These are phyloP conservation scores for Globisporangium mamillatum DNA, from an alignment of 352 stramenopile genomes.

Conservation along the genomic window DNA sequence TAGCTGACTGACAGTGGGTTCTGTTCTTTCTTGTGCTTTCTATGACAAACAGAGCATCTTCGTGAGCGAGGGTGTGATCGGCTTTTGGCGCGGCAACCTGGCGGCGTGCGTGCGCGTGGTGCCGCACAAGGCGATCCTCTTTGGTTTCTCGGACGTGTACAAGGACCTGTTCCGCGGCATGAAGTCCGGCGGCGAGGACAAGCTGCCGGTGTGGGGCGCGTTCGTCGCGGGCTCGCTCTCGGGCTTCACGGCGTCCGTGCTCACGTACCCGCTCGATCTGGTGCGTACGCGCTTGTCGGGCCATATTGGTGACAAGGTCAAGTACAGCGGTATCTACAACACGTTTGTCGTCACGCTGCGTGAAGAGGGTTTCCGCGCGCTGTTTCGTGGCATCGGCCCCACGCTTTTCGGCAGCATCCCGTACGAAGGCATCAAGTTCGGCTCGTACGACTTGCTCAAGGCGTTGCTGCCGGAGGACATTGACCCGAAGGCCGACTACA, in stretches of 20 bases:
- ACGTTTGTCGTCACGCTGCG: constrained; percentile 67
- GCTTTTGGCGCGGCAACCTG: constrained; percentile 77
- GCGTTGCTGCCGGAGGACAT: constrained; percentile 48
- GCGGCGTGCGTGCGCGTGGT: constrained; percentile 77
- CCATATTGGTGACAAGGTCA: constrained; percentile 57
- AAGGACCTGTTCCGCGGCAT: constrained; percentile 66
- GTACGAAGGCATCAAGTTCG: constrained; percentile 84
- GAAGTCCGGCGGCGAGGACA: constrained; percentile 20
- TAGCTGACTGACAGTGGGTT: not conserved
- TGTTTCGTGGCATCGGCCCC: constrained; percentile 72
- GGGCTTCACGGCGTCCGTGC: constrained; percentile 79
- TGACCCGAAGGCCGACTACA: constrained; percentile 55
- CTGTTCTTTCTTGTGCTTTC: not conserved
- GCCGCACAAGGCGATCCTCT: constrained; percentile 77
- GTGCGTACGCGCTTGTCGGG: constrained; percentile 79
- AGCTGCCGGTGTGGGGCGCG: constrained; percentile 48
- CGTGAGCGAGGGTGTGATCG: constrained; percentile 45
- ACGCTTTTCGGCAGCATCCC: constrained; percentile 68
- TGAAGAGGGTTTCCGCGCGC: constrained; percentile 59
- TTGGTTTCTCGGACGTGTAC: constrained; percentile 86
- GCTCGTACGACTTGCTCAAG: constrained; percentile 73
- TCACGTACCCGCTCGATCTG: constrained; percentile 87
- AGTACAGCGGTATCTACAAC: constrained; percentile 70
- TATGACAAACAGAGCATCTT: constrained; percentile 38
- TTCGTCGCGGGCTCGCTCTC: constrained; percentile 74